A percentile compares a stretch with the other conserved stretches of the same genome.
phyloP scores from a whole-genome alignment of 495 filamentous ascomycete species.

The Talaromyces ruber region DNA sequence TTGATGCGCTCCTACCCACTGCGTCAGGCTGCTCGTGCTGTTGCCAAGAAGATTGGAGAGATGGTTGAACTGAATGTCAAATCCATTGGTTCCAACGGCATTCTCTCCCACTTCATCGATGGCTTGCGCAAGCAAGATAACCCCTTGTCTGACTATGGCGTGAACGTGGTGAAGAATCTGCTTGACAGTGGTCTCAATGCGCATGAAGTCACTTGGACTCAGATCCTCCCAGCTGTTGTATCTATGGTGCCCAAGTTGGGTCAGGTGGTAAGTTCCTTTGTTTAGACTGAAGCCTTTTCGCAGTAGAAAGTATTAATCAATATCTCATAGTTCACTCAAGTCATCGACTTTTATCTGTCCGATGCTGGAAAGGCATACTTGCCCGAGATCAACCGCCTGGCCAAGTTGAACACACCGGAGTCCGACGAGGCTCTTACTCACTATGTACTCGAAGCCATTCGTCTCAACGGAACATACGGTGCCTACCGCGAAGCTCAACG shows the following conservation, averaged over 20 bases:
- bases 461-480: constrained; percentile 53
- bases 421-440: constrained; percentile 41
- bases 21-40: constrained; percentile 50
- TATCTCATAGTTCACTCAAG: constrained; percentile 50
- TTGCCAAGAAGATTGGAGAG: constrained; percentile 53
- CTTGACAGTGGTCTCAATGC: constrained; percentile 54
- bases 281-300: background rate
- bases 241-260: constrained; percentile 62
- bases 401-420: constrained; percentile 35
- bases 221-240: constrained; percentile 55
- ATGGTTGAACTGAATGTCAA: constrained; percentile 60
- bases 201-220: constrained; percentile 65
- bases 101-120: constrained; percentile 47
- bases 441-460: constrained; percentile 46
- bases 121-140: constrained; percentile 44
- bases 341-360: constrained; percentile 71
- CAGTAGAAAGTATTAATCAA: background rate
- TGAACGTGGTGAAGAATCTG: constrained; percentile 59
- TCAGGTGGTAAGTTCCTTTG: constrained; percentile 38
- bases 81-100: constrained; percentile 45
- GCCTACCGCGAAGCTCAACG: constrained; percentile 42
- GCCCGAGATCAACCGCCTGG: constrained; percentile 48
- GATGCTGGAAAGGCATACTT: constrained; percentile 45
- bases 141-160: constrained; percentile 57
- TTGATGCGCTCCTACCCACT: constrained; percentile 45